Percentiles rank a stretch among this genome's conserved stretches.
Evolutionary conservation across 1,284 basidiomycete species (phyloP).

Genomic region (Ceratobasidium sp.): DNA sequence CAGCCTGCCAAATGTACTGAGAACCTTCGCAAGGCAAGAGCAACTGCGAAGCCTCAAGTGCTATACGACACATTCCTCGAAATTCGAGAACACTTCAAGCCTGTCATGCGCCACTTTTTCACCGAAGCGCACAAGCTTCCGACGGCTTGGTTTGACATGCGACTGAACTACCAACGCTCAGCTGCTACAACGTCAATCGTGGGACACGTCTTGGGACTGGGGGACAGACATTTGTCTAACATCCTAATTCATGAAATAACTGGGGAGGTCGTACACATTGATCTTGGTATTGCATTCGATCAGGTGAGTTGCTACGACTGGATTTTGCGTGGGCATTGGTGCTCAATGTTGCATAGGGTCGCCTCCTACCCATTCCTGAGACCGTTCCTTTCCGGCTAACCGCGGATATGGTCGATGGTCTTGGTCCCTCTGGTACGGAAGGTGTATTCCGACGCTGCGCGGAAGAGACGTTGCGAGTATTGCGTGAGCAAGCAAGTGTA

Average conservation of each 20-base stretch:
- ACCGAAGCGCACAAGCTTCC: conserved; percentile 89
- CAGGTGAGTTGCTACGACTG: conserved; percentile 64
- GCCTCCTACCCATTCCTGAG: conserved; percentile 84
- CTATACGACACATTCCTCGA: conserved; percentile 59
- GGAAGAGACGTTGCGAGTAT: conserved; percentile 91
- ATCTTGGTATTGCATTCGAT: conserved; percentile 96
- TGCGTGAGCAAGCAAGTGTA: conserved; percentile 85
- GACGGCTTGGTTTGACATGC: conserved; percentile 92
- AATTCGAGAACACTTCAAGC: conserved; percentile 70
- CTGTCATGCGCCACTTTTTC: conserved; percentile 95
- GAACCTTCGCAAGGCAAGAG: conserved; percentile 38
- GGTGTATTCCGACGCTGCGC: conserved; percentile 96
- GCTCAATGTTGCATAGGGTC: conserved; percentile 68
- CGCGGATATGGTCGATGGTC: conserved; percentile 91
- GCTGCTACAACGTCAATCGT: conserved; percentile 95
- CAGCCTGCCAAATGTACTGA: conserved; percentile 31
- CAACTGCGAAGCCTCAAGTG: conserved; percentile 38
- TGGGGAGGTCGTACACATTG: conserved; percentile 94
- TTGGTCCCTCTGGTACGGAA: conserved; percentile 89
- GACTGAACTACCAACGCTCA: conserved; percentile 89
- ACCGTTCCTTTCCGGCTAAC: conserved; percentile 95
- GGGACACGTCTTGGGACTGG: conserved; percentile 91
- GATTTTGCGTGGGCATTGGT: neutral
- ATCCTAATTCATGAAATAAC: conserved; percentile 86
- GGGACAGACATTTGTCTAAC: conserved; percentile 93